Evolutionary conservation across 225 moss, liverwort and hornwort genomes (phyloP).

Genomic region (Rhytidiadelphus loreus): DNA sequence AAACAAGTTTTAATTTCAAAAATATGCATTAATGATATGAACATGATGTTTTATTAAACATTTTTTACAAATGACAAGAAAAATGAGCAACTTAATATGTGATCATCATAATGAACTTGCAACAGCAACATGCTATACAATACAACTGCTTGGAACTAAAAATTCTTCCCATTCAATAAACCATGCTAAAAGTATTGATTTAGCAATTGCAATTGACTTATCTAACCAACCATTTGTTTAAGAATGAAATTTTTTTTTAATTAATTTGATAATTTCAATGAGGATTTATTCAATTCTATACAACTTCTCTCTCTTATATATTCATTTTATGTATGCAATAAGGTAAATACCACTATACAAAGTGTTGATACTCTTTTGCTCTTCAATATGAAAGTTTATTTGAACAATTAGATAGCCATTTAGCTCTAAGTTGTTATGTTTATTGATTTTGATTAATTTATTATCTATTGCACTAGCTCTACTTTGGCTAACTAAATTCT

Average conservation of each 20-base stretch:
- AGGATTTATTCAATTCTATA: neutral
- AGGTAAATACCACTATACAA: neutral
- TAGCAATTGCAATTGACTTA: neutral
- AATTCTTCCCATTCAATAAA: too few relatives aligned
- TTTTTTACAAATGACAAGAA: too few relatives aligned
- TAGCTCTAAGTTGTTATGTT: neutral
- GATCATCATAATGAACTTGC: too few relatives aligned
- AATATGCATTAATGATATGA: too few relatives aligned
- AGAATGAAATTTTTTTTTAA: neutral
- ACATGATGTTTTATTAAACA: too few relatives aligned
- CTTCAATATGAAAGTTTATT: neutral
- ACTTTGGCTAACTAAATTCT: neutral
- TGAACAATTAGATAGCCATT: neutral
- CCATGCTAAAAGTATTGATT: neutral
- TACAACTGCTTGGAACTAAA: too few relatives aligned
- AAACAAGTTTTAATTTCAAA: too few relatives aligned
- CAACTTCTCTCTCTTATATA: accelerated
- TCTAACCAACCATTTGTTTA: neutral
- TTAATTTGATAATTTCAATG: neutral
- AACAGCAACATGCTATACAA: too few relatives aligned
- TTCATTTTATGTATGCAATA: neutral
- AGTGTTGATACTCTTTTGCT: neutral
- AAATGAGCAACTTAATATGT: too few relatives aligned
- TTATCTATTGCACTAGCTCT: neutral
- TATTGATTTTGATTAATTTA: neutral